phyloP scores from a whole-genome alignment of 805 yeast genomes.

The Candida fluviatilis region DNA sequence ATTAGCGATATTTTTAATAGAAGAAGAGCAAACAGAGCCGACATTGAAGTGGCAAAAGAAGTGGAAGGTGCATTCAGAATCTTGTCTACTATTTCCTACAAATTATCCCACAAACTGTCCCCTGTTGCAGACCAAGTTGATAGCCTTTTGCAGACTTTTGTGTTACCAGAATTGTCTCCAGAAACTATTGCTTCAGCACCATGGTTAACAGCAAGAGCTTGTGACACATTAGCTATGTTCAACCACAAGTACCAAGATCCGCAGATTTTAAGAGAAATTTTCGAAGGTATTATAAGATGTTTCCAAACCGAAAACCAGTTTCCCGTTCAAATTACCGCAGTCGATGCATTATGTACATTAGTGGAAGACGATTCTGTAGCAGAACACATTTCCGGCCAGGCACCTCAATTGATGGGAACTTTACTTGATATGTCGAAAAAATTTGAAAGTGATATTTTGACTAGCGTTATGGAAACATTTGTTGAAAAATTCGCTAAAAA shows the following conservation, averaged over 20 bases:
- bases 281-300: constrained; percentile 37
- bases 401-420: constrained; percentile 42
- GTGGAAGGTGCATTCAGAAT: constrained; percentile 41
- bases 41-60: constrained; percentile 27
- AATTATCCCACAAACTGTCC: constrained; percentile 29
- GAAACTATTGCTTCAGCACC: constrained; percentile 28
- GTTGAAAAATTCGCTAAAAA: constrained; percentile 40
- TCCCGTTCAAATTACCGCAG: constrained; percentile 48
- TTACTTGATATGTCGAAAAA: constrained; percentile 42
- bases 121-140: constrained; percentile 40
- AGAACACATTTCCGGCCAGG: constrained; percentile 37
- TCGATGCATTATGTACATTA: constrained; percentile 48
- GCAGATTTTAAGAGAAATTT: constrained; percentile 33
- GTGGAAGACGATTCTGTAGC: constrained; percentile 44
- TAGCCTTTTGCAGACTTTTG: constrained; percentile 32
- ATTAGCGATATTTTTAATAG: constrained; percentile 32
- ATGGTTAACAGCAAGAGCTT: constrained; percentile 43
- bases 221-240: constrained; percentile 43
- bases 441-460: constrained; percentile 40
- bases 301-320: constrained; percentile 41
- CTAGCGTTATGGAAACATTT: constrained; percentile 42
- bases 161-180: constrained; percentile 36
- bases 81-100: constrained; percentile 37
- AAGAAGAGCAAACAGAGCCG: constrained; percentile 25
- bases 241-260: constrained; percentile 30